Conservation (phyloP, 2,329 filamentous ascomycete genomes). For the Bipolaris oryzae region DNA sequence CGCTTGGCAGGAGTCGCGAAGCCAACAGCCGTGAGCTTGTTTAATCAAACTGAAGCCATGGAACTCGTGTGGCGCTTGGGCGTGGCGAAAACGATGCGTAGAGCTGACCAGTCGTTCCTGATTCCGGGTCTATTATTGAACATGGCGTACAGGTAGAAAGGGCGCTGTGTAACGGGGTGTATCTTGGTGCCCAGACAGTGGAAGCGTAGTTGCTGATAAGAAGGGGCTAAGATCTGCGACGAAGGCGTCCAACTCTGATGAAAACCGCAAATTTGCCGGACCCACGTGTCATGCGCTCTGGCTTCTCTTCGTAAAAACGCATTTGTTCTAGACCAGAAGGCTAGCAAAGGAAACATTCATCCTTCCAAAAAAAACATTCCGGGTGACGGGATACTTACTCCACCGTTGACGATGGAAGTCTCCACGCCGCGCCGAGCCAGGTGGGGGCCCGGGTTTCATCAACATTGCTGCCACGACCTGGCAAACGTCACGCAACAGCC, state of each 20-base stretch:
- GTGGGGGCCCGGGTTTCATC: background rate
- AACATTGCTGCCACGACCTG: background rate
- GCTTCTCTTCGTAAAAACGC: background rate
- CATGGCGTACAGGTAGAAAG: background rate
- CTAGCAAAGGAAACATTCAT: background rate
- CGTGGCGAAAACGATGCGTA: constrained; percentile 1
- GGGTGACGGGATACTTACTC: background rate
- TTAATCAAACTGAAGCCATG: constrained; percentile 19
- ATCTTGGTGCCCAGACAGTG: background rate
- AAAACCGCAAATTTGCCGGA: constrained; percentile 1
- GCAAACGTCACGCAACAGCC: background rate
- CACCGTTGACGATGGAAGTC: background rate
- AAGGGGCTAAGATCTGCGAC: constrained; percentile 6
- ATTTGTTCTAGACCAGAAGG: background rate
- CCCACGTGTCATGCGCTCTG: constrained; percentile 5
- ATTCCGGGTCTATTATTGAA: background rate
- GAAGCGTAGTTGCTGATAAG: constrained; percentile 11
- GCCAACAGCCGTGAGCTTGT: background rate
- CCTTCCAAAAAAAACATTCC: background rate
- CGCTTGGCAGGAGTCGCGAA: constrained; percentile 20
- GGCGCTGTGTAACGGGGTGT: background rate
- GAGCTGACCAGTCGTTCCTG: background rate
- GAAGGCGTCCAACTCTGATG: constrained; percentile 9
- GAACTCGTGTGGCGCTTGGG: constrained; percentile 15
- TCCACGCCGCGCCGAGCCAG: constrained; percentile 2